phyloP scores from a whole-genome alignment of 1,139 yeast species.

The Diutina catenulata region DNA sequence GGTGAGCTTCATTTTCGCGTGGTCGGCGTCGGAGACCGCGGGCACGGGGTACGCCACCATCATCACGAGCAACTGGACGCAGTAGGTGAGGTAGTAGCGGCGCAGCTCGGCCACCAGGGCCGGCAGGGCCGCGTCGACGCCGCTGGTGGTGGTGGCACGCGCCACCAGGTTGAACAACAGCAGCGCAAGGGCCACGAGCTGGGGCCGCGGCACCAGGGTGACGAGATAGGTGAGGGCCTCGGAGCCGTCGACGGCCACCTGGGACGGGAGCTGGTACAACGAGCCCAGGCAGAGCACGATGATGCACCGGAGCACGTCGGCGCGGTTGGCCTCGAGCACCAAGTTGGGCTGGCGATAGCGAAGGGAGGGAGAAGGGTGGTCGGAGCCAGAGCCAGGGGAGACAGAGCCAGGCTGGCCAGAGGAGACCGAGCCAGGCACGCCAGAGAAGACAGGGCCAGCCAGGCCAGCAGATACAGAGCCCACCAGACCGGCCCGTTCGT shows the following conservation, averaged over 20 bases:
- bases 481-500: too few relatives aligned
- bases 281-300: slow-evolving; percentile 53
- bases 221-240: slow-evolving; percentile 49
- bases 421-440: too few relatives aligned
- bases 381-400: too few relatives aligned
- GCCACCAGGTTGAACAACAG: slow-evolving; percentile 56
- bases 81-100: slow-evolving; percentile 39
- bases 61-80: slow-evolving; percentile 51
- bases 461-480: too few relatives aligned
- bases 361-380: background rate
- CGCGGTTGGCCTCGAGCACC: slow-evolving; percentile 50
- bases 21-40: slow-evolving; percentile 23
- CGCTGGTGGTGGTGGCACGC: slow-evolving; percentile 19
- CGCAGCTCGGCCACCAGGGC: slow-evolving; percentile 33
- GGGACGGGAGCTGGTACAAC: slow-evolving; percentile 39
- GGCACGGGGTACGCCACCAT: slow-evolving; percentile 62
- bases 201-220: slow-evolving; percentile 36
- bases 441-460: too few relatives aligned
- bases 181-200: slow-evolving; percentile 44
- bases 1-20: too few relatives aligned
- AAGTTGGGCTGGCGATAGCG: slow-evolving; percentile 33
- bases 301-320: slow-evolving; percentile 54
- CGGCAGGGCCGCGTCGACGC: slow-evolving; percentile 24
- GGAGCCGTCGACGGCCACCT: slow-evolving; percentile 40
- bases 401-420: too few relatives aligned